Evolutionary conservation across 2,329 filamentous ascomycete species (phyloP).

Genomic region (Zasmidium cellare): DNA sequence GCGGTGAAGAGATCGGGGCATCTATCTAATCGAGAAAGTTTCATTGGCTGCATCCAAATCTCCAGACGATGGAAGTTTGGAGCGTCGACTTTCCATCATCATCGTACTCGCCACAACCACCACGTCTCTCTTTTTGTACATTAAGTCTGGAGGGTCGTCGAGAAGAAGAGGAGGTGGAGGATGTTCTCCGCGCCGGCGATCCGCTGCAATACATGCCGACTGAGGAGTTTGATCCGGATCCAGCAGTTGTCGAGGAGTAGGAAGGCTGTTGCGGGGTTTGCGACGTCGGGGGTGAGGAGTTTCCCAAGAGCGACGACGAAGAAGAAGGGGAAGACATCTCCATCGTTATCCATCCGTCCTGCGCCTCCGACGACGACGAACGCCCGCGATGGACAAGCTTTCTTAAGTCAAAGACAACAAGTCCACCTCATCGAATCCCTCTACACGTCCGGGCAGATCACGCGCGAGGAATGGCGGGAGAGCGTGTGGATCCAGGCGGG

Average conservation of each 20-base stretch:
- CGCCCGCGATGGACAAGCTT: neutral
- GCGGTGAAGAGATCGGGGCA: neutral
- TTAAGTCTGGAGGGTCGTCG: neutral
- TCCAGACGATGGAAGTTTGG: too few relatives aligned
- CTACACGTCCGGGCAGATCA: conserved; percentile 19
- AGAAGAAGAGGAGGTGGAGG: neutral
- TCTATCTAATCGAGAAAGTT: neutral
- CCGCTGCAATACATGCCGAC: conserved; percentile 5
- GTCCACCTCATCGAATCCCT: conserved; percentile 18
- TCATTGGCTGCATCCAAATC: neutral
- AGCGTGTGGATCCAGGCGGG: conserved; percentile 18
- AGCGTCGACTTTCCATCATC: too few relatives aligned
- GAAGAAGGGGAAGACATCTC: too few relatives aligned
- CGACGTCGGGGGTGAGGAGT: too few relatives aligned
- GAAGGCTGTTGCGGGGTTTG: neutral
- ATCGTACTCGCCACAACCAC: too few relatives aligned
- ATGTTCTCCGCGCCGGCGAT: neutral
- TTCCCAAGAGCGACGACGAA: too few relatives aligned
- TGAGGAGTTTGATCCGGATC: conserved; percentile 5
- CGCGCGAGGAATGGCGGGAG: conserved; percentile 21
- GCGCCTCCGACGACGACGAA: too few relatives aligned
- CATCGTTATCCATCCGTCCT: too few relatives aligned
- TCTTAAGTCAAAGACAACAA: conserved; percentile 16
- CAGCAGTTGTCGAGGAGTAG: conserved; percentile 3
- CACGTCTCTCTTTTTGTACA: too few relatives aligned